phyloP scores from a whole-genome alignment of 129 eudicot genomes.

The Ambrosia trifida region DNA sequence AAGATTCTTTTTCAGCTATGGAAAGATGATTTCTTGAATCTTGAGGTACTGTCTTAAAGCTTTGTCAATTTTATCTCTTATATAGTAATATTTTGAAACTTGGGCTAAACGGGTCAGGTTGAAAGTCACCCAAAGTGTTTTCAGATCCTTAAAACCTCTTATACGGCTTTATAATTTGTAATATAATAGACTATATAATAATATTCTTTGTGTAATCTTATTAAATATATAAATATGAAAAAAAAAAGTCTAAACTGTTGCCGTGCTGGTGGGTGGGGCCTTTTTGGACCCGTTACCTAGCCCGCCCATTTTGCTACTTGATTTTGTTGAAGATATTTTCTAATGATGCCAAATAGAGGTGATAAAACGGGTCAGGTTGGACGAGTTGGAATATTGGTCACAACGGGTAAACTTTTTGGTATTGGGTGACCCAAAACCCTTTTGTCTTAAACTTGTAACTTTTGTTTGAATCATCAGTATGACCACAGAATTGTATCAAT shows the following conservation, averaged over 20 bases:
- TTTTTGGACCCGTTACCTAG: neutral
- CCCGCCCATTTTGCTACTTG: neutral
- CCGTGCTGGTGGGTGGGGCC: neutral
- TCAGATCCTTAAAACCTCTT: neutral
- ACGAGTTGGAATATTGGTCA: neutral
- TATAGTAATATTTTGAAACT: neutral
- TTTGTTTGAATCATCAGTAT: no score
- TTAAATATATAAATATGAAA: neutral
- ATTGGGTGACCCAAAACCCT: no score
- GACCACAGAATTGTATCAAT: no score
- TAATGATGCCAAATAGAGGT: neutral
- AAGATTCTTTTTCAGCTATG: slow-evolving; percentile 70
- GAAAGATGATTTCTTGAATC: slow-evolving; percentile 70
- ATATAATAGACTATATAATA: no score
- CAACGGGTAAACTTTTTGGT: neutral
- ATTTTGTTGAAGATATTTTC: no score
- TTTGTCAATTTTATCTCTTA: neutral
- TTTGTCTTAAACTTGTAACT: no score
- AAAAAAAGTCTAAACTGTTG: neutral
- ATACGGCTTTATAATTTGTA: neutral
- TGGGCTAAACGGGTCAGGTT: neutral
- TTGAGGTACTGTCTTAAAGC: slow-evolving; percentile 61
- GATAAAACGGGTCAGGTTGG: neutral
- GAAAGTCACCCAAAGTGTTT: neutral
- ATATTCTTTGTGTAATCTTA: neutral